phyloP scores from a whole-genome alignment of 805 yeast species.

The Zygotorulaspora danielsina region DNA sequence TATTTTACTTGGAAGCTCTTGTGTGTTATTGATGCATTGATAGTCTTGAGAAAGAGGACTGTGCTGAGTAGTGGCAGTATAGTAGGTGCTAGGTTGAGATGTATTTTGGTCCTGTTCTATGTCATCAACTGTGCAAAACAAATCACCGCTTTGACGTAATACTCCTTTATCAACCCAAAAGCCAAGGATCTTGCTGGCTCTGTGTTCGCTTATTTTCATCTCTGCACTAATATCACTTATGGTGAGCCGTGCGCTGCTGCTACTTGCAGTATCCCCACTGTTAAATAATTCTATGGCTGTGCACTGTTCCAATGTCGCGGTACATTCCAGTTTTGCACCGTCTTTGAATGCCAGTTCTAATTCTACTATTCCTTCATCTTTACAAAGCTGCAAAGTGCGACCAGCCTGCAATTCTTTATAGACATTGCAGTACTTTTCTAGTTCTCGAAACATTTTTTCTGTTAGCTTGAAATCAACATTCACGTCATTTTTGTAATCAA shows the following conservation, averaged over 20 bases:
- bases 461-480: conserved; percentile 49
- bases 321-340: conserved; percentile 35
- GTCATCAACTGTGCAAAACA: conserved; percentile 5
- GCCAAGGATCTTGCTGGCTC: conserved; percentile 39
- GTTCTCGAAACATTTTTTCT: conserved; percentile 36
- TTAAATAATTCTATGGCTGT: conserved; percentile 53
- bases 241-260: conserved; percentile 24
- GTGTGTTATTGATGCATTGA: conserved; percentile 1
- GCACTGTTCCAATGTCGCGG: conserved; percentile 69
- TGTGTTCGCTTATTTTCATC: conserved; percentile 42
- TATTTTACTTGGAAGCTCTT: conserved; percentile 16
- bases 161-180: conserved; percentile 68
- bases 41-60: neutral
- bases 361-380: conserved; percentile 57
- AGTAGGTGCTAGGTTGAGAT: neutral
- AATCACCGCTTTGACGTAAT: conserved; percentile 38
- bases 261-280: conserved; percentile 8
- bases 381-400: conserved; percentile 53
- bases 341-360: conserved; percentile 55
- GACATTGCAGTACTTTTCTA: conserved; percentile 42
- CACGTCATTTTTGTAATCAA: conserved; percentile 10
- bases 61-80: neutral
- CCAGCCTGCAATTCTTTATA: conserved; percentile 51
- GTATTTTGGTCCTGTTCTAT: neutral
- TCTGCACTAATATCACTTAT: conserved; percentile 34